Conservation (phyloP, 805 yeast genomes). For the Starmera dryadoides region DNA sequence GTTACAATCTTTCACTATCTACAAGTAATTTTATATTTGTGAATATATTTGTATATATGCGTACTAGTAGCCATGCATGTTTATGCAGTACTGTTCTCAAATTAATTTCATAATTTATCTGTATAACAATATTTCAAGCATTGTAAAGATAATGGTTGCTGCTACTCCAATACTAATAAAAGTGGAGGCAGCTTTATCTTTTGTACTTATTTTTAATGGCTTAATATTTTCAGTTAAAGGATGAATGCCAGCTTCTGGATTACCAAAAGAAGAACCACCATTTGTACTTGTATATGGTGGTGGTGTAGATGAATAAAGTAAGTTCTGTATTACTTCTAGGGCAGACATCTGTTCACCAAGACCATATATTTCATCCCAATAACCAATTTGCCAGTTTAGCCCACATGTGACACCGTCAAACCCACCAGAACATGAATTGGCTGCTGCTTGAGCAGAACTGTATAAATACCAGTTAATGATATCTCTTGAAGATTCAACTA, state of each 20-base stretch:
- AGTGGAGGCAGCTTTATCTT: not conserved
- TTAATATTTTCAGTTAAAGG: not conserved
- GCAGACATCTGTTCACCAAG: conserved; percentile 91
- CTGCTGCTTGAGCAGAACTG: conserved; percentile 64
- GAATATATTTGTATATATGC: too few relatives aligned
- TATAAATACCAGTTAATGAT: conserved; percentile 27
- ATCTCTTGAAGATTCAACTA: conserved; percentile 49
- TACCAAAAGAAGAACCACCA: conserved; percentile 70
- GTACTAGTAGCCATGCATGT: too few relatives aligned
- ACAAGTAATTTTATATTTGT: too few relatives aligned
- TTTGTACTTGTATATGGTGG: conserved; percentile 54
- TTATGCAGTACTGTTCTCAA: too few relatives aligned
- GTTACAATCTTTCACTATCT: too few relatives aligned
- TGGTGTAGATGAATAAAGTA: conserved; percentile 27
- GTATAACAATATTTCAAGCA: not conserved
- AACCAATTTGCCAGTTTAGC: conserved; percentile 58
- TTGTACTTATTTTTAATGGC: not conserved
- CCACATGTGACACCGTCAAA: conserved; percentile 87
- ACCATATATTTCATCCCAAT: conserved; percentile 73
- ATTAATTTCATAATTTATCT: too few relatives aligned
- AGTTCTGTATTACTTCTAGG: conserved; percentile 50
- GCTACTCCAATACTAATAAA: not conserved
- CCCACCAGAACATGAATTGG: conserved; percentile 82
- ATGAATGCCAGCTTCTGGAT: conserved; percentile 55
- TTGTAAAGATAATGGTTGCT: not conserved